These are phyloP conservation scores for Geranomyces variabilis DNA, from an alignment of 192 early-diverging fungal genomes.

Conservation along the genomic window DNA sequence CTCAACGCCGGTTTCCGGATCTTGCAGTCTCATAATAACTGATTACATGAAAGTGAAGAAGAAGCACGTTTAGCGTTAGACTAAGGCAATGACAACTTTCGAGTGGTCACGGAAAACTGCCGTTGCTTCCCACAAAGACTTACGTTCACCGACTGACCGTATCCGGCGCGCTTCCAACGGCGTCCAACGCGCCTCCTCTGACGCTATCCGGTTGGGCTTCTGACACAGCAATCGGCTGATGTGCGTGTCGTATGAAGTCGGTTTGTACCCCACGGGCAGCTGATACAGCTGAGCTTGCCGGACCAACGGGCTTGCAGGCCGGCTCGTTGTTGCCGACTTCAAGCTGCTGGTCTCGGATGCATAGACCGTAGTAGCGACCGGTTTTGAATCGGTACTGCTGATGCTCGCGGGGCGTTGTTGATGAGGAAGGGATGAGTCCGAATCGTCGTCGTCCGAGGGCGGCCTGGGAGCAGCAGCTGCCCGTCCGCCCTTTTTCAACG, in stretches of 20 bases:
- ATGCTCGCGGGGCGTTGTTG: not conserved
- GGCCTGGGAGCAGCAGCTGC: not conserved
- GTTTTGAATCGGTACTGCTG: not conserved
- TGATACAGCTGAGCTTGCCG: not conserved
- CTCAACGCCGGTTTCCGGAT: constrained; percentile 40
- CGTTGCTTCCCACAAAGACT: too few species aligned
- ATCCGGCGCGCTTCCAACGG: not conserved
- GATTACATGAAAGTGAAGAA: too few species aligned
- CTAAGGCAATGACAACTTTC: too few species aligned
- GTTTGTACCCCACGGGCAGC: not conserved
- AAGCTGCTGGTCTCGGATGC: not conserved
- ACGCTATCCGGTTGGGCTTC: not conserved
- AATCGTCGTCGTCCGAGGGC: not conserved
- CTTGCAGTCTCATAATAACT: constrained; percentile 29
- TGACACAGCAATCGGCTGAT: not conserved
- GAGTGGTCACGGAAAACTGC: too few species aligned
- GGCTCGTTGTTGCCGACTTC: not conserved
- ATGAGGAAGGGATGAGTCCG: not conserved
- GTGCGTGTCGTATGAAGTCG: not conserved
- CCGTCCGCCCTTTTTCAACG: not conserved
- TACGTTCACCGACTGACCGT: not conserved
- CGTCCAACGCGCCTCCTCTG: not conserved
- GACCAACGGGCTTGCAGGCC: not conserved
- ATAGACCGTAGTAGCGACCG: not conserved
- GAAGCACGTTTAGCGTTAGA: too few species aligned